phyloP scores from a whole-genome alignment of 2,329 filamentous ascomycete species.

The Trichophyton verrucosum region DNA sequence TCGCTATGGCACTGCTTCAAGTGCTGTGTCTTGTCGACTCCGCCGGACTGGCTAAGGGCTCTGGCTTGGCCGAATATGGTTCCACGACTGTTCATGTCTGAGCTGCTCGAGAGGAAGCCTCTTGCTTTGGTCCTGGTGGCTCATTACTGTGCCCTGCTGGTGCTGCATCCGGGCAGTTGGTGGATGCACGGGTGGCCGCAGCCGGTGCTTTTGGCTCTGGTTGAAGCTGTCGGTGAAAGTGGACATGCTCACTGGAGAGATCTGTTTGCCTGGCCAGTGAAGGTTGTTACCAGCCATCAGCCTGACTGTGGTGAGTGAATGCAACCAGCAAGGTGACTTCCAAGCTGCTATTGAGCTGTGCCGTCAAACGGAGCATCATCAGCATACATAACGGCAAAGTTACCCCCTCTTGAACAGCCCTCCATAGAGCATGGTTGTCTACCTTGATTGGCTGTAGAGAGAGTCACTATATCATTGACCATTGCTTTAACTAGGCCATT shows the following conservation, averaged over 20 bases:
- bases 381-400: no score
- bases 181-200: constrained; percentile 56
- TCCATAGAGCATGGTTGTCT: no score
- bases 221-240: neutral
- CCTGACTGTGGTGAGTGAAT: no score
- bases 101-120: constrained; percentile 47
- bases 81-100: constrained; percentile 50
- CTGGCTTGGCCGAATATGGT: constrained; percentile 51
- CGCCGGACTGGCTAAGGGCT: constrained; percentile 22
- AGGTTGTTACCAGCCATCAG: neutral
- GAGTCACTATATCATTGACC: no score
- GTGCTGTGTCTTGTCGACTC: constrained; percentile 9
- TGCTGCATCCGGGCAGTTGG: constrained; percentile 49
- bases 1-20: constrained; percentile 14
- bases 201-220: constrained; percentile 42
- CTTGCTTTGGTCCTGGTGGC: constrained; percentile 52
- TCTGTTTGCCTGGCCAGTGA: neutral
- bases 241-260: no score
- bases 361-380: no score
- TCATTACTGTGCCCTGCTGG: constrained; percentile 53
- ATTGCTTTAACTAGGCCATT: no score
- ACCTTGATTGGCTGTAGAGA: no score
- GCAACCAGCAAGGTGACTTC: no score
- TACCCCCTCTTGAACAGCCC: no score
- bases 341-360: no score